Evolutionary conservation across 805 yeast genomes (phyloP), one percentile per base, ranked within the genome.

Genomic region (Barnettozyma populi): DNA sequence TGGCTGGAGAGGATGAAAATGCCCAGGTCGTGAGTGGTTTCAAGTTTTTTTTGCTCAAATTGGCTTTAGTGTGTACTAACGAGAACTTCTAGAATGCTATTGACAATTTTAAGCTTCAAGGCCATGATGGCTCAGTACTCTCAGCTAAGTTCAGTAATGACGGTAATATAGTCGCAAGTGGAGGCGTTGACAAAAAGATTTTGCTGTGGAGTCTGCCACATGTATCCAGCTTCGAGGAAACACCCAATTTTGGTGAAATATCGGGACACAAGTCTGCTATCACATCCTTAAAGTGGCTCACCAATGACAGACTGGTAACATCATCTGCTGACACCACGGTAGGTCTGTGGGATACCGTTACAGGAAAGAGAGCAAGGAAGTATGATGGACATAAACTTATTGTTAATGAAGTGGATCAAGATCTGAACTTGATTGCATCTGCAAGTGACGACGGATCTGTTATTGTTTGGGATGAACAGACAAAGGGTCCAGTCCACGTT

Each of bases 401-500:
- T 6, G 79, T 85, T 2, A 86, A 86, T 57, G 76, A 82, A 52
- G 65, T 86, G 2, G 74, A 48, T 58, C 49, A 57, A 54, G 47
- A 62, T 66, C 21, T 59, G 57, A 70, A 68, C 39, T 47, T 65
- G 8, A 49, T 69, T 5, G 72, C 76, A 2, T 75, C 86, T 34
- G 87, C 78, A 4, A 73, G 82, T 9, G 95, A 87, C 54, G 89
- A 82, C 56, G 88, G 90, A 0, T 50, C 65, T 3, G 68, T 77
- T 1, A 67, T 68, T 8, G 44, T 82, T 1, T 87, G 92, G 92
- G 95, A 87, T 54, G 50, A 70, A 21, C 65, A 89, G 47, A 69
- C 74, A n/a, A 82, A 78, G 54, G 54, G 57, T 2, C 67, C 75
- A 2, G 66, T 73, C 1, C 52, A 61, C 2, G 56, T 54, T 8